Evolutionary conservation across 208 protist genomes (phyloP).

Genomic region (Trypanosoma vivax): DNA sequence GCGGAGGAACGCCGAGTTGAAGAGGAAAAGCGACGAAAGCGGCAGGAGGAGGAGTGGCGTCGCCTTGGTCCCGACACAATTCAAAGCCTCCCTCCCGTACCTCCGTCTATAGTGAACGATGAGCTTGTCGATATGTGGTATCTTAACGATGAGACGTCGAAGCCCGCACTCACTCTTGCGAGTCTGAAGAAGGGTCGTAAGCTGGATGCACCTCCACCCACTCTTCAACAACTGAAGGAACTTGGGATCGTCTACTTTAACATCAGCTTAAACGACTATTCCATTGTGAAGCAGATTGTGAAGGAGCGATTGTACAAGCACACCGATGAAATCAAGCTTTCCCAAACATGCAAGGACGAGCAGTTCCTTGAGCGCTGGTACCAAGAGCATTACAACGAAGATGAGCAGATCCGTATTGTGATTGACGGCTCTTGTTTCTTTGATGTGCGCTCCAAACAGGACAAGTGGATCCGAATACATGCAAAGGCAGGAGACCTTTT

Average conservation of each 20-base stretch:
- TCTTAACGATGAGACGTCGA: slow-evolving; percentile 75
- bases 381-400: slow-evolving; percentile 91
- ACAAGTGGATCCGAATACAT: slow-evolving; percentile 90
- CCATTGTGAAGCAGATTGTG: slow-evolving; percentile 76
- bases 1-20: slow-evolving; percentile 57
- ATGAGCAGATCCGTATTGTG: slow-evolving; percentile 89
- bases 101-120: slow-evolving; percentile 51
- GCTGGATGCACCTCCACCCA: slow-evolving; percentile 32
- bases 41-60: slow-evolving; percentile 80
- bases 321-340: slow-evolving; percentile 77
- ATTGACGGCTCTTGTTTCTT: slow-evolving; percentile 89
- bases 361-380: slow-evolving; percentile 86
- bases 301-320: slow-evolving; percentile 89
- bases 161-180: slow-evolving; percentile 44
- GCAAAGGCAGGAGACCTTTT: slow-evolving; percentile 77
- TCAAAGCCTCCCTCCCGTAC: slow-evolving; percentile 70
- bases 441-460: slow-evolving; percentile 87
- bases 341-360: slow-evolving; percentile 88
- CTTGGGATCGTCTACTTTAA: slow-evolving; percentile 78
- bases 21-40: slow-evolving; percentile 52
- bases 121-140: slow-evolving; percentile 70
- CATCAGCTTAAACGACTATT: slow-evolving; percentile 81
- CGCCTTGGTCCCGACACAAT: slow-evolving; percentile 72
- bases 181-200: slow-evolving; percentile 76
- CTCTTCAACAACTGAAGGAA: slow-evolving; percentile 68